These are phyloP conservation scores for Salix udensis DNA, from an alignment of 345 rosid species.

Conservation along the genomic window DNA sequence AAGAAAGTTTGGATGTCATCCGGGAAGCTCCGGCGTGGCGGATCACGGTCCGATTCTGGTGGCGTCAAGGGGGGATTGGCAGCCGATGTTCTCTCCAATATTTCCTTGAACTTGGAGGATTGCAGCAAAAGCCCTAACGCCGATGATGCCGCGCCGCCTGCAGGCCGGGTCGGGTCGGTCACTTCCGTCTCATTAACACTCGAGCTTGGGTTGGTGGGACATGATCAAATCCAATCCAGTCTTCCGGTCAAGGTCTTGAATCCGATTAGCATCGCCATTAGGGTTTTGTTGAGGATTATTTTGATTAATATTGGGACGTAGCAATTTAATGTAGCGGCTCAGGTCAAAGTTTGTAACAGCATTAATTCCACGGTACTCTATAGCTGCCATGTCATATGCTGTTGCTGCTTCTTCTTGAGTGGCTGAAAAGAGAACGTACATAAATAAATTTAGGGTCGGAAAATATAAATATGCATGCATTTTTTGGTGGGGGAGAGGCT, in stretches of 20 bases:
- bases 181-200: neutral
- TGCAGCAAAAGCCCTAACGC: constrained; percentile 64
- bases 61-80: constrained; percentile 26
- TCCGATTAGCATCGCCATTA: neutral
- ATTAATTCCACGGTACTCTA: constrained; percentile 84
- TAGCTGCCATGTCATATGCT: constrained; percentile 89
- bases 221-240: constrained; percentile 16
- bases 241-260: constrained; percentile 17
- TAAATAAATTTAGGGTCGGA: neutral
- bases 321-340: constrained; percentile 75
- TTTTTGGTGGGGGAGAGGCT: constrained; percentile 23
- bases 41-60: constrained; percentile 22
- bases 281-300: constrained; percentile 14
- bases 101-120: constrained; percentile 63
- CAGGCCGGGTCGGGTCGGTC: constrained; percentile 16
- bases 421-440: constrained; percentile 38
- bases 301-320: constrained; percentile 33
- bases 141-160: constrained; percentile 22
- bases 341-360: constrained; percentile 95
- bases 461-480: constrained; percentile 25
- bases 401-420: constrained; percentile 96
- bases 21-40: constrained; percentile 57
- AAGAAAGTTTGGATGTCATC: constrained; percentile 76
- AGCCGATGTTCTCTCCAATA: constrained; percentile 54
- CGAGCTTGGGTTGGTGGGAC: constrained; percentile 8